Conservation (phyloP, 2,329 filamentous ascomycete species). For the Sporothrix phasma region DNA sequence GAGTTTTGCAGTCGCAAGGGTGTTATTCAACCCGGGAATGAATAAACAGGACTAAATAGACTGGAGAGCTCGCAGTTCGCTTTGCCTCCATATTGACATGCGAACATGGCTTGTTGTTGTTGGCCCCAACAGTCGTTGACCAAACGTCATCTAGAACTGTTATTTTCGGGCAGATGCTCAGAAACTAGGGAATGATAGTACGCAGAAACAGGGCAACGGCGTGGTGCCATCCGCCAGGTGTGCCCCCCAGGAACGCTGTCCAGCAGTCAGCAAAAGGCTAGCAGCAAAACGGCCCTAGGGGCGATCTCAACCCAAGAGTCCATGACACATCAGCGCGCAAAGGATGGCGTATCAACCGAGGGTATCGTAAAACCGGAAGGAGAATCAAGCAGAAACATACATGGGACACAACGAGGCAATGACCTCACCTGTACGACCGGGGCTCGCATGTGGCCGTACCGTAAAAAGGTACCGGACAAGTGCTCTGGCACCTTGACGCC, state of each 20-base stretch:
- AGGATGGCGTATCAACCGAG: too few species aligned
- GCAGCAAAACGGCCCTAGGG: neutral
- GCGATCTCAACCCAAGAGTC: neutral
- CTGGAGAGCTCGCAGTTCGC: too few species aligned
- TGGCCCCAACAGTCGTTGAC: neutral
- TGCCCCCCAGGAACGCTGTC: neutral
- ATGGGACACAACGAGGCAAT: neutral
- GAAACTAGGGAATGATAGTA: neutral
- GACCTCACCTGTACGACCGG: neutral
- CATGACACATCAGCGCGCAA: constrained; percentile 7
- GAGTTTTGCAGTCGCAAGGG: too few species aligned
- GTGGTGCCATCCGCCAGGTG: neutral
- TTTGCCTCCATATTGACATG: too few species aligned
- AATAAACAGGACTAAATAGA: too few species aligned
- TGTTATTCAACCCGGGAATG: too few species aligned
- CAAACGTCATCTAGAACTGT: neutral
- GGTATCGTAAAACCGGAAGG: too few species aligned
- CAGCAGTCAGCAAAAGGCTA: neutral
- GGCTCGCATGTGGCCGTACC: neutral
- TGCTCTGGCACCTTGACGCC: neutral
- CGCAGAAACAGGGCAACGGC: neutral
- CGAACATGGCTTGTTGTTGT: neutral
- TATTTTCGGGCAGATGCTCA: neutral
- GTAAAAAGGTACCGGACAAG: neutral
- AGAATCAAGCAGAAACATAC: neutral